Evolutionary conservation across 805 yeast genomes (phyloP), one percentile per base, ranked within the genome.

Genomic region (Lipomyces chichibuensis): DNA sequence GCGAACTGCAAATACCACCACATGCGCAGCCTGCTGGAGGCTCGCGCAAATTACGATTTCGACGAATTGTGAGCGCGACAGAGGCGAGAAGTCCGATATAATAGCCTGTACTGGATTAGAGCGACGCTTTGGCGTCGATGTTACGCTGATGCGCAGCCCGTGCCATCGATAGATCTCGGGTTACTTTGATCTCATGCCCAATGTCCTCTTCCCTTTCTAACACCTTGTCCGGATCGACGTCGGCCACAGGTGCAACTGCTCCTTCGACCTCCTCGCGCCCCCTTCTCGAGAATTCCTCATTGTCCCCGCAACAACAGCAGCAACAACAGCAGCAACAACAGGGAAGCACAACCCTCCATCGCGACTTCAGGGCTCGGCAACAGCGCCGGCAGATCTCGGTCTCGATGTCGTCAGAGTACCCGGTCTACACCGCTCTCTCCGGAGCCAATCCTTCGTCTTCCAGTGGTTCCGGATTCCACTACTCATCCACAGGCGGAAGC

Each of bases 401-500:
- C 55, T 11, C 55, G 17, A 29, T 25, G 55, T 52, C 27, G 33
- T 57, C 33, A 43, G 49, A 43, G 23, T n/a, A n/a, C 14, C 49
- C 20, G 23, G 23, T 43, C 23, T 11, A 43, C 49, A 8, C 23
- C 23, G 33, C 35, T 49, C n/a, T 49, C 32, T n/a, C 39, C 33
- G 27, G 51, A 52, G 1, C 17, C 52, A 11, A n/a, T 46, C 60
- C n/a, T 52, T 13, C 20, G 46, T 14, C 52, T 37, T 23, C 60
- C 29, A 49, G 23, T 5, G 43, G 25, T 13, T 32, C 32, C 11
- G 57, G 32, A 11, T 29, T 43, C 29, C 35, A 49, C 33, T 43
- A 59, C 25, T 14, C 54, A 3, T 25, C 39, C 33, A 49, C 32
- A 14, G 62, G 86, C 65, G 81, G 84, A 64, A 82, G 88, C 0